Base-by-base conservation (phyloP, 306 rosid genomes). In the peach (Prunus persica) region DNA sequence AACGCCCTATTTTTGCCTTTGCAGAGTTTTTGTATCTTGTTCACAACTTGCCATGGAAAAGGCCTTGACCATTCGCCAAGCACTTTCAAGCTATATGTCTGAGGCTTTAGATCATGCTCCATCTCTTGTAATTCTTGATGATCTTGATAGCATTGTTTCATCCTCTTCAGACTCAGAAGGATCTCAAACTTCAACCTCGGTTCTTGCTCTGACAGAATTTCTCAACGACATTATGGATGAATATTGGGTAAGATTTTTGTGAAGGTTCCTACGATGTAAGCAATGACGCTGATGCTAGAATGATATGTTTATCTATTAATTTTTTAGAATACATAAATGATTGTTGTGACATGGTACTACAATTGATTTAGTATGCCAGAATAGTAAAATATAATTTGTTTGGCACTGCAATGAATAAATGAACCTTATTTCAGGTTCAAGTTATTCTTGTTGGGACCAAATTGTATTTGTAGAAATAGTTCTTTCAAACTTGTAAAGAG, bases 41-140 rank as follows among this genome's bases (percentile, higher is more conserved):
- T 92, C 98, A 75, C 88, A 78, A 78, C 91, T 92, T 81, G 82
- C 93, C 78, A 58, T 80, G 76, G 98, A 94, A 86, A 94, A 92
- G 87, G 88, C 87, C 80, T 78, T 77, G 64, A 62, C 78, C 64
- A 83, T 94, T 69, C 95, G 88, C 67, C 81, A 89, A 73, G 86
- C 84, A 72, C 89, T 94, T 55, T 85, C 94, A 71, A 85, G 82
- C 88, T 83, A 82, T 77, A 72, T 94, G 67, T 81, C 86, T 54
- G 98, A 94, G 85, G 97, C 98, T 67, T 77, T 92, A 81, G 86
- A 87, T 79, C 94, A 89, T 81, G 98, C 98, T 38, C 98, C 98
- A 67, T 94, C 98, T 65, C 66, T 94, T 80, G 86, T 92, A 73
- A 86, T 94, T 79, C 86, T 90, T 82, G 98, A 94, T 73, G 91